phyloP scores from a whole-genome alignment of 768 basidiomycete species.

The Podaxis sp. region DNA sequence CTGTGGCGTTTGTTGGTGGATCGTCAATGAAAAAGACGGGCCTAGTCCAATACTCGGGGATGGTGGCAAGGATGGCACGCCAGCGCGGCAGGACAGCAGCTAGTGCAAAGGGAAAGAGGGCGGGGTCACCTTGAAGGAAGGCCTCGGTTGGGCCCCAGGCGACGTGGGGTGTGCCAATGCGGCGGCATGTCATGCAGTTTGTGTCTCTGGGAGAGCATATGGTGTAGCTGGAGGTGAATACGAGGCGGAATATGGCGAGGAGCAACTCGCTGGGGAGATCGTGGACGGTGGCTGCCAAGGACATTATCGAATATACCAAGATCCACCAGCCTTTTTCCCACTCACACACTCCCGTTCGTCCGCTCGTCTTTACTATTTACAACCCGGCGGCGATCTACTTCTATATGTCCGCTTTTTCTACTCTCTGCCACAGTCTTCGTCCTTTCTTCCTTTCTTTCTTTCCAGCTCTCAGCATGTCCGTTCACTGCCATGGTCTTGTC shows the following conservation, averaged over 20 bases:
- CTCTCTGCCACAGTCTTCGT: background rate
- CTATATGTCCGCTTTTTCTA: background rate
- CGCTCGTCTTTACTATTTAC: background rate
- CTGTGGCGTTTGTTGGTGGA: background rate
- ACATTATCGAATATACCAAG: background rate
- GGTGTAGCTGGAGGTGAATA: background rate
- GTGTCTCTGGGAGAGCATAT: background rate
- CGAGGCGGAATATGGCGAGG: slow-evolving; percentile 10
- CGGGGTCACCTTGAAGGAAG: background rate
- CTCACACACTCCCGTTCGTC: background rate
- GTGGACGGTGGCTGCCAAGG: background rate
- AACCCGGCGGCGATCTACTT: background rate
- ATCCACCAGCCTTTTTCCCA: background rate
- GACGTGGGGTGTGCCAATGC: slow-evolving; percentile 1
- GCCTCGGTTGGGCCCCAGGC: slow-evolving; percentile 3
- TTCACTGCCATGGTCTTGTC: background rate
- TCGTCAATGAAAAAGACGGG: slow-evolving; percentile 8
- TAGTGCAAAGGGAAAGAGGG: slow-evolving; percentile 10
- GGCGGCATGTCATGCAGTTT: slow-evolving; percentile 1
- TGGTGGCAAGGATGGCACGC: slow-evolving; percentile 7
- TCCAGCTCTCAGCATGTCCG: background rate
- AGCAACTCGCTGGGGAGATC: slow-evolving; percentile 12
- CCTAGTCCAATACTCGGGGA: slow-evolving; percentile 13
- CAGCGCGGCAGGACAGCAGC: slow-evolving; percentile 7
- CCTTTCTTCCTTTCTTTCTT: background rate